Base-by-base conservation (phyloP, 805 yeast genomes). In the Starmerella cellae region DNA sequence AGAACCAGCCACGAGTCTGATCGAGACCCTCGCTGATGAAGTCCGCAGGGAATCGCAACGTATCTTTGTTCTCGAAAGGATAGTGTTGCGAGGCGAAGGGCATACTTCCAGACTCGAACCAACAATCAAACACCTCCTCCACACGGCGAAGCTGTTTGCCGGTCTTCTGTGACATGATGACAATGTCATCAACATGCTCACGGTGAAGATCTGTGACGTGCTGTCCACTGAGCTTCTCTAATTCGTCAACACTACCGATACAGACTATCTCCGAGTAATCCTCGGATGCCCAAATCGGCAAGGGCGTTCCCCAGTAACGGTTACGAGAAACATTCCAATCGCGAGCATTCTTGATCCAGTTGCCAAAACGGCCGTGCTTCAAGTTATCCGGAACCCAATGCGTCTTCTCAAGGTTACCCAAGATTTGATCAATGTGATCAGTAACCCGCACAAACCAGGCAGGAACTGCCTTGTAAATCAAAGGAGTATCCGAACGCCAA, bases 1-100 rank as follows among this genome's bases (percentile, higher is more conserved):
- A 91, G 68, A 91, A 91, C 99, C 99, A 91, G 61, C 99, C 99
- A 75, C 99, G 83, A 46, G 99, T 91, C 70, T 91, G 99, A 67
- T 91, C 99, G 56, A 91, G 74, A 67, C 99, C 99, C 71, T 91
- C 99, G 46, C 95, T 80, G 57, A 91, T 91, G 66, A 91, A 91
- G 64, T 91, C 88, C 35, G 95, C 99, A 37, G 98, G 98, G 78
- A 83, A 93, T 37, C 82, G 73, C 44, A 72, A 61, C 29, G 67
- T 58, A 14, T 82, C 85, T 60, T 75, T 65, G 59, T 75, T 74
- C 66, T 88, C 95, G 62, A 91, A 91, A 52, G 99, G 99, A 61
- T 87, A 91, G 64, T 91, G 99, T 61, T 81, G 79, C 31, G 94
- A 81, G 42, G 96, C 97, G 55, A 80, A 91, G 49, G 99, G 98